Evolutionary conservation across 495 filamentous ascomycete species (phyloP).

Genomic region (Penicillium crystallinum): DNA sequence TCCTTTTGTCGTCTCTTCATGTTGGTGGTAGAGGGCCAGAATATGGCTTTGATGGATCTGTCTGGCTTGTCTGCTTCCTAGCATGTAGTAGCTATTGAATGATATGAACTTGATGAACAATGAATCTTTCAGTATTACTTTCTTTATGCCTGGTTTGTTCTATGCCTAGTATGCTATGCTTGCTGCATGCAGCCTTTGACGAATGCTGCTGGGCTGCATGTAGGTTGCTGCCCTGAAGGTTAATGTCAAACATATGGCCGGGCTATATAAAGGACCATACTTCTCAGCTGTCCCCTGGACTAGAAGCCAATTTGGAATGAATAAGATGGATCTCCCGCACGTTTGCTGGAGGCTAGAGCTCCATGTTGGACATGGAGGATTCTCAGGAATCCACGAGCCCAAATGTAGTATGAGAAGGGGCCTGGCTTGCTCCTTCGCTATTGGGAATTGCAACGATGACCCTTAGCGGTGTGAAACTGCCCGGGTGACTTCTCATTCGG

Average conservation of each 20-base stretch:
- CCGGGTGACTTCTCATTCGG: background rate
- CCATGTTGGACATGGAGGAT: too few relatives aligned
- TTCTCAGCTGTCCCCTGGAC: too few relatives aligned
- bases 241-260: background rate
- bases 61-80: conserved; percentile 7
- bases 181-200: too few relatives aligned
- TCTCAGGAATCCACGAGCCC: too few relatives aligned
- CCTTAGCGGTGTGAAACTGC: too few relatives aligned
- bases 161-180: background rate
- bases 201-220: background rate
- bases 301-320: too few relatives aligned
- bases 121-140: background rate
- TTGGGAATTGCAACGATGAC: background rate
- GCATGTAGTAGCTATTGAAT: conserved; percentile 4
- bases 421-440: background rate
- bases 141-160: background rate
- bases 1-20: conserved; percentile 23
- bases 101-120: conserved; percentile 21
- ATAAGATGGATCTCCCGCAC: too few relatives aligned
- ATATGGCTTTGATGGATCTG: conserved; percentile 2
- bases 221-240: background rate
- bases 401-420: background rate
- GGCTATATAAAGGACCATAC: background rate
- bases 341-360: too few relatives aligned
- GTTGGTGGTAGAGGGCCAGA: conserved; percentile 8